phyloP scores from a whole-genome alignment of 1,284 basidiomycete species.

The Moesziomyces antarcticus region DNA sequence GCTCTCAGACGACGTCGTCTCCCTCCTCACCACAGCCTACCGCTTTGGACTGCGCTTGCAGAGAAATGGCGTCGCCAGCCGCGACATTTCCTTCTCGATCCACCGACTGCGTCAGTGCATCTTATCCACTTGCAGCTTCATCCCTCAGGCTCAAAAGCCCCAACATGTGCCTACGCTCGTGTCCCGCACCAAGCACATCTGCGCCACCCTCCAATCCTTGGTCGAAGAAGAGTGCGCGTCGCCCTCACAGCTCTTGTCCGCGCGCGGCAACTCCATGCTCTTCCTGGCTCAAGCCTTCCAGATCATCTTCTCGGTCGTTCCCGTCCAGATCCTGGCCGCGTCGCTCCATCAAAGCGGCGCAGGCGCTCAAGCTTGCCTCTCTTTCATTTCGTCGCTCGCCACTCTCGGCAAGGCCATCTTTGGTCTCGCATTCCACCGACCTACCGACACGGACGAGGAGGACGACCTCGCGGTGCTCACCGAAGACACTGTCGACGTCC shows the following conservation, averaged over 20 bases:
- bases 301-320: conserved; percentile 35
- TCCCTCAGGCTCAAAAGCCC: conserved; percentile 32
- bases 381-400: conserved; percentile 43
- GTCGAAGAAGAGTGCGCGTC: conserved; percentile 35
- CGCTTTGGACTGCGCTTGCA: conserved; percentile 30
- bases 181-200: conserved; percentile 34
- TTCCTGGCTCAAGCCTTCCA: conserved; percentile 47
- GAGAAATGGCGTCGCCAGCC: conserved; percentile 15
- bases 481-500: conserved; percentile 46
- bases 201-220: conserved; percentile 34
- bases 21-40: conserved; percentile 48
- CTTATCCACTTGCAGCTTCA: conserved; percentile 37
- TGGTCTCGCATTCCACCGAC: conserved; percentile 44
- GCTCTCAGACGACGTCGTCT: conserved; percentile 48
- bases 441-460: conserved; percentile 44
- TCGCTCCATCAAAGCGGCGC: conserved; percentile 16
- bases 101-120: conserved; percentile 51
- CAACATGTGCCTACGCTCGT: conserved; percentile 39
- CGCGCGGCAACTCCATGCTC: conserved; percentile 45
- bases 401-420: conserved; percentile 39
- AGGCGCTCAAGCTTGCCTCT: conserved; percentile 16
- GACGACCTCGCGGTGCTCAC: conserved; percentile 51
- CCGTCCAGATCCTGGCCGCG: conserved; percentile 30
- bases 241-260: conserved; percentile 20
- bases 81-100: conserved; percentile 41